Evolutionary conservation across 2,329 filamentous ascomycete genomes (phyloP).

Genomic region (Corynespora cassiicola): DNA sequence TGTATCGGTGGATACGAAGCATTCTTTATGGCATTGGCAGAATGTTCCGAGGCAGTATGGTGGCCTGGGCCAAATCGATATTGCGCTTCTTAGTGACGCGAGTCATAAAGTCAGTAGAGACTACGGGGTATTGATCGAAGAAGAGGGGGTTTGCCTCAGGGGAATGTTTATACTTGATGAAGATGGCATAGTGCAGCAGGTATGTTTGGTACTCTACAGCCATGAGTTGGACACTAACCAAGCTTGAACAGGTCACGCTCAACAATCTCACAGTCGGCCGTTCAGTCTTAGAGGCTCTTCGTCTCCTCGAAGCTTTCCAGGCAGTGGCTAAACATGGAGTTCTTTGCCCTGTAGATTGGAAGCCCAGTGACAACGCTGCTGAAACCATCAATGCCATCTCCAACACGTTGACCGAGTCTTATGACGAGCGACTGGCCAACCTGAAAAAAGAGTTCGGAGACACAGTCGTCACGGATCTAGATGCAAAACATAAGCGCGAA

Average conservation of each 20-base stretch:
- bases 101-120: constrained; percentile 34
- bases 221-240: not conserved
- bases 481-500: constrained; percentile 18
- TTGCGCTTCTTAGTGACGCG: constrained; percentile 35
- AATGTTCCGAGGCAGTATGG: constrained; percentile 36
- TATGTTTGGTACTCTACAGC: constrained; percentile 5
- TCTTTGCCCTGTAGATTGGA: constrained; percentile 39
- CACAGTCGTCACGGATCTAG: constrained; percentile 23
- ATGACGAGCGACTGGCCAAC: constrained; percentile 31
- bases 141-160: constrained; percentile 34
- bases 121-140: constrained; percentile 37
- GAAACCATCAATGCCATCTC: constrained; percentile 30
- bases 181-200: constrained; percentile 34
- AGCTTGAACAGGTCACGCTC: constrained; percentile 24
- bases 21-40: constrained; percentile 38
- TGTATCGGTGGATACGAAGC: constrained; percentile 38
- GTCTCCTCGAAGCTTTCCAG: constrained; percentile 38
- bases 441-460: constrained; percentile 34
- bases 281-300: constrained; percentile 36
- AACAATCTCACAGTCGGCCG: constrained; percentile 38
- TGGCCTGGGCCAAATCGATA: constrained; percentile 32
- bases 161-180: constrained; percentile 39
- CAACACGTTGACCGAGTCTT: constrained; percentile 32
- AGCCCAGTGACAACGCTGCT: constrained; percentile 15
- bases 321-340: constrained; percentile 38